Base-by-base conservation (phyloP, 257 asterid genomes). In the Scutellaria minor region DNA sequence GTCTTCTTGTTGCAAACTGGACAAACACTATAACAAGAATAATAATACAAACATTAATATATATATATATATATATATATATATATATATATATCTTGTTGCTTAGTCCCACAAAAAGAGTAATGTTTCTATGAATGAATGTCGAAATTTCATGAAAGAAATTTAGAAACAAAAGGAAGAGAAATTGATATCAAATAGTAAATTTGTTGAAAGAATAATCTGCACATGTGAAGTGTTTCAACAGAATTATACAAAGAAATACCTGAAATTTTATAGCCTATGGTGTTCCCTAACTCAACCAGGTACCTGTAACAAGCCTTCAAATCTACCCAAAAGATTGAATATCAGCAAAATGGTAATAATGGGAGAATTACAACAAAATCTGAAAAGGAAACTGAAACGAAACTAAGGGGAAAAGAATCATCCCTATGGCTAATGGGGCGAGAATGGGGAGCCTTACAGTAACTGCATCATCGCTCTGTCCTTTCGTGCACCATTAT, bases 341-440 rank as follows among this genome's bases (percentile, higher is more conserved):
- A 66, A 31, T 58, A 75, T 61, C 71, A 35, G 64, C 68, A 56
- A 70, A 59, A 79, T 12, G 27, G 63, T 74, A 79, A 73, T 37
- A 76, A 75, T 69, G 59, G 73, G 68, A 58, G 78, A 75, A 18
- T 48, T 71, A n/a, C 66, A 68, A 75, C 72, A 73, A 78, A 73
- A 76, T 55, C 80, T 78, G 74, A 69, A 68, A 14, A 64, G 39
- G 50, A 57, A 78, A 70, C 35, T 57, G 68, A 79, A 72, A 65
- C 55, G 58, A 70, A 71, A 69, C 18, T 6, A 62, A 41, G 59
- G 68, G 64, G 64, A 63, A 83, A 86, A 83, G 69, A 79, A 83
- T 78, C 74, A 72, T 75, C 76, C 82, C 80, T 70, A 77, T 27
- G 66, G 76, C 85, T 77, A 82, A 73, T 22, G 77, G 79, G 64